Evolutionary conservation across 2,329 filamentous ascomycete genomes (phyloP), one percentile per base, ranked within the genome.

Genomic region (Talaromyces verruculosus): DNA sequence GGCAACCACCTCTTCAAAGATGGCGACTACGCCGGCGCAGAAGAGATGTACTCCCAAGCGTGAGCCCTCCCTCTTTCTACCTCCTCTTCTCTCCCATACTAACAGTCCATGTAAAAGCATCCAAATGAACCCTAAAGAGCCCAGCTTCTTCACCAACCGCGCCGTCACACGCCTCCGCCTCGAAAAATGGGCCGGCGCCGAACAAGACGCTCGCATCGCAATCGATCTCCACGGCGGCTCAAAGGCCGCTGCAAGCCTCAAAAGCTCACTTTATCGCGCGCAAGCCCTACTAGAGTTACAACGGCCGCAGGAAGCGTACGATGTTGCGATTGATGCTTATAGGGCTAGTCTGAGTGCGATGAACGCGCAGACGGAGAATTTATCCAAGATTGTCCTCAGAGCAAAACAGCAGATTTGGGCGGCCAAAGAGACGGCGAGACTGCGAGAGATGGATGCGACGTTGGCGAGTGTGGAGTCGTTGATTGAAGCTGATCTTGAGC

Each of bases 341-440:
- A 80, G 86, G 3, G 79, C 90, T 5, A 93, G 90, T 76, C 82
- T 88, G 19, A 80, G 81, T 25, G 83, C 81, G 22, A 85, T 87
- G 73, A 90, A 89, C 74, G 87, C 85, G 67, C 90, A 89, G 43
- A 85, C 94, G 0, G 83, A 86, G 25, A 85, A 88, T 25, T 87
- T 97, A 53, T 93, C 91, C 0, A 82, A 84, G 17, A 85, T 91
- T 17, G 91, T 97, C 0, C 82, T 97, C 25, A 84, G 84, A 65
- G 92, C 91, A 73, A 96, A 96, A 78, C 94, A 94, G 78, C 89
- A 89, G 69, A 87, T 91, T 45, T 98, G 95, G 92, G 91, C 94
- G 41, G 84, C 87, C 11, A 82, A 83, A 69, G 94, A 98, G 72
- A 77, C 72, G 22, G 72, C 75, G 63, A 72, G 81, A 39, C 72